Evolutionary conservation across 2,329 filamentous ascomycete genomes (phyloP).

Genomic region (Diaporthe velutina): DNA sequence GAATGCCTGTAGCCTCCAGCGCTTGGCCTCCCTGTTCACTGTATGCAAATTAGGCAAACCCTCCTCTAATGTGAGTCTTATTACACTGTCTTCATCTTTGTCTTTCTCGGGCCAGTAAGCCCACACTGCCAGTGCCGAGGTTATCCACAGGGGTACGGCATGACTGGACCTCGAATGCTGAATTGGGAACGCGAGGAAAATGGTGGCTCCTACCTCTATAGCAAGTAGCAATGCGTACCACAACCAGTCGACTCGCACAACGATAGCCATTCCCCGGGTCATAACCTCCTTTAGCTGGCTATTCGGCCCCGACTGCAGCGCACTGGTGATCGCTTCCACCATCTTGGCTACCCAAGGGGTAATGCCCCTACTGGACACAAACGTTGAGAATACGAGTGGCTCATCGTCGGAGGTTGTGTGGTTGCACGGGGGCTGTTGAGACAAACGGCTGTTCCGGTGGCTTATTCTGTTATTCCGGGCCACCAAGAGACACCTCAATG

Average conservation of each 20-base stretch:
- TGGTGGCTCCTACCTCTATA: neutral
- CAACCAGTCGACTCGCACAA: neutral
- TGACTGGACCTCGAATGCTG: neutral
- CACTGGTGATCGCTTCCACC: neutral
- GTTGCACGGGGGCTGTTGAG: no score
- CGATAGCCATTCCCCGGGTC: neutral
- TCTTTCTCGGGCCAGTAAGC: neutral
- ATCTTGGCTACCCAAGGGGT: neutral
- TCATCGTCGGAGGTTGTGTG: no score
- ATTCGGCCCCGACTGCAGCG: neutral
- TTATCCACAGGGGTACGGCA: neutral
- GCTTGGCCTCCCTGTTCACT: neutral
- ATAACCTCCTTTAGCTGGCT: neutral
- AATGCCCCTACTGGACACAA: neutral
- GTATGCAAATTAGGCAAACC: neutral
- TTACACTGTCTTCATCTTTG: neutral
- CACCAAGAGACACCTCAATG: no score
- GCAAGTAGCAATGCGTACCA: neutral
- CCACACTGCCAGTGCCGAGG: neutral
- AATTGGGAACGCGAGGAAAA: neutral
- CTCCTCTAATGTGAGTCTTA: neutral
- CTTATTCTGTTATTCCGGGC: no score
- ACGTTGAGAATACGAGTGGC: neutral
- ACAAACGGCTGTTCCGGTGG: no score
- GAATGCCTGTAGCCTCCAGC: neutral